Percentiles rank a stretch among this genome's conserved stretches.
Evolutionary conservation across 139 green algal species (phyloP).

Genomic region (Volvox reticuliferus): DNA sequence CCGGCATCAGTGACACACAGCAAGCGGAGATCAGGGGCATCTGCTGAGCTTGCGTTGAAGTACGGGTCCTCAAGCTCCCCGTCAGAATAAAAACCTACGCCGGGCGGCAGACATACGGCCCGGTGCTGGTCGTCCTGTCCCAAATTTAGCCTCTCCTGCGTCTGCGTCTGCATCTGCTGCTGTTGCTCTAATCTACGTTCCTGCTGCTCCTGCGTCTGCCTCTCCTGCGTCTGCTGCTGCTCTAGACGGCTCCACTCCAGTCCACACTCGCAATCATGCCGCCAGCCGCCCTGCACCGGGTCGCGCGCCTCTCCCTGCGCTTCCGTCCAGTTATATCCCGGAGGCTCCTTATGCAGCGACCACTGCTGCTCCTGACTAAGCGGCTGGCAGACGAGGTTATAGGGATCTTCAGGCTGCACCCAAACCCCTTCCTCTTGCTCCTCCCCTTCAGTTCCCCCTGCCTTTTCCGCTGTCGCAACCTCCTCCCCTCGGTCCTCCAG

Average conservation of each 20-base stretch:
- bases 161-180: background rate
- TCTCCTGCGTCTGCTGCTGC: slow-evolving; percentile 17
- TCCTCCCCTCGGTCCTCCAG: background rate
- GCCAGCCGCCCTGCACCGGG: background rate
- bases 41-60: background rate
- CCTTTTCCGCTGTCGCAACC: background rate
- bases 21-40: slow-evolving; percentile 12
- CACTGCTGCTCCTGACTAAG: background rate
- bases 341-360: background rate
- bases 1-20: slow-evolving; percentile 40
- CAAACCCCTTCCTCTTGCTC: background rate
- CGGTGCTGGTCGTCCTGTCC: background rate
- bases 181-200: background rate
- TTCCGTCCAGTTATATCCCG: background rate
- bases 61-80: slow-evolving; percentile 42
- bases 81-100: slow-evolving; percentile 20
- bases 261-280: background rate
- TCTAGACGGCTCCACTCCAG: background rate
- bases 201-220: slow-evolving; percentile 1
- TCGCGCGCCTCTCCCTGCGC: background rate
- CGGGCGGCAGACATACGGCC: background rate
- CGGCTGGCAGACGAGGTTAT: background rate
- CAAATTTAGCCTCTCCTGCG: background rate
- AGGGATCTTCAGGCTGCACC: too few relatives aligned
- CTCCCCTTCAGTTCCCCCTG: background rate